Percentiles rank a stretch among this genome's conserved stretches.
These are phyloP conservation scores for Stephania yunnanensis DNA, from an alignment of 164 flowering plant species.

Conservation along the genomic window DNA sequence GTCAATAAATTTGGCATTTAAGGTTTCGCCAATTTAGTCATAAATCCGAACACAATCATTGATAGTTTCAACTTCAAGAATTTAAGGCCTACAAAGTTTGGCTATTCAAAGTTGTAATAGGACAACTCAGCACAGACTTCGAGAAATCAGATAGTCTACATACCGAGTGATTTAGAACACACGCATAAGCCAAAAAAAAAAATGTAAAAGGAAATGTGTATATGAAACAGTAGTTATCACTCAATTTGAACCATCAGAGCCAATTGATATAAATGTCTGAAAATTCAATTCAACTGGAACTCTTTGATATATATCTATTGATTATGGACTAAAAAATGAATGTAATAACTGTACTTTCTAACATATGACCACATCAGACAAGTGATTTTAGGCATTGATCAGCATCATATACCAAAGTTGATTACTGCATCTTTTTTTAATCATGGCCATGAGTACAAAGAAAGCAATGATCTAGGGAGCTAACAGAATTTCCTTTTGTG, in stretches of 20 bases:
- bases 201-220: too few relatives aligned
- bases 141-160: too few relatives aligned
- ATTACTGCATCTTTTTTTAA: neutral
- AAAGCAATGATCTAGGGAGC: neutral
- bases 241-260: neutral
- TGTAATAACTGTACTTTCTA: neutral
- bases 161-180: too few relatives aligned
- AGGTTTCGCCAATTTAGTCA: too few relatives aligned
- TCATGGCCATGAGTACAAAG: neutral
- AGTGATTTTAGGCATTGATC: neutral
- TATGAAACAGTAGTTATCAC: neutral
- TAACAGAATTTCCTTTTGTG: neutral
- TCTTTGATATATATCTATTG: neutral
- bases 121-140: too few relatives aligned
- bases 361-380: neutral
- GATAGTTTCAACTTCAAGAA: too few relatives aligned
- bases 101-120: too few relatives aligned
- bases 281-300: neutral
- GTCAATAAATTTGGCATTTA: too few relatives aligned
- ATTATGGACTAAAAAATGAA: neutral
- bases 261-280: neutral
- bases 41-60: too few relatives aligned
- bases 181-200: too few relatives aligned
- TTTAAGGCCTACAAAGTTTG: too few relatives aligned
- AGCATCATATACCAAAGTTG: neutral